These are phyloP conservation scores for Leccinellum albellum DNA, from an alignment of 768 basidiomycete genomes.

Conservation along the genomic window DNA sequence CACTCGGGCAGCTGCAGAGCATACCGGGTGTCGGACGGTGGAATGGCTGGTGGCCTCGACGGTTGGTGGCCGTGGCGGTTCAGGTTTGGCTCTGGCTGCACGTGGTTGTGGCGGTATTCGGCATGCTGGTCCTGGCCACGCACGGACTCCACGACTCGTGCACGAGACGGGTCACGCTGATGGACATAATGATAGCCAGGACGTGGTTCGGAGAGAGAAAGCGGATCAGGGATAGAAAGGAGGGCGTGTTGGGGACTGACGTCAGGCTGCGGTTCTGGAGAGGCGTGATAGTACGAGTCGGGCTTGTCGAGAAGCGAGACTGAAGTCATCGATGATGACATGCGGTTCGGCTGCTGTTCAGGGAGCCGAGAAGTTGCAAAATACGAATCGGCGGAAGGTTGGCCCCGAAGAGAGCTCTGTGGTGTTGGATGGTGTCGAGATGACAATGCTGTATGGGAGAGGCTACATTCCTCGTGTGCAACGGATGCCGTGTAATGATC, in stretches of 20 bases:
- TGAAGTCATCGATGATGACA: constrained; percentile 29
- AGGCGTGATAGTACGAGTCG: constrained; percentile 25
- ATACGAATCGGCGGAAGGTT: constrained; percentile 21
- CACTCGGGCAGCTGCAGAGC: constrained; percentile 16
- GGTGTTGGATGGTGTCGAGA: constrained; percentile 19
- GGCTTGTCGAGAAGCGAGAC: constrained; percentile 23
- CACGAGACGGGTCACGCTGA: constrained; percentile 23
- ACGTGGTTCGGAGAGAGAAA: constrained; percentile 26
- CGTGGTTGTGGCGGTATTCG: constrained; percentile 27
- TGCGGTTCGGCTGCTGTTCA: constrained; percentile 22
- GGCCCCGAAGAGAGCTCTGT: constrained; percentile 16
- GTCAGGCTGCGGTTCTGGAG: constrained; percentile 29
- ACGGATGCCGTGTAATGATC: constrained; percentile 32
- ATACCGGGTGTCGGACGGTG: constrained; percentile 19
- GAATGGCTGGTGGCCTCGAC: constrained; percentile 19
- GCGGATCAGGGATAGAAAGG: constrained; percentile 28
- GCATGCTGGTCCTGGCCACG: constrained; percentile 24
- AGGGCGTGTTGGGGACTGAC: constrained; percentile 25
- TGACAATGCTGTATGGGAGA: constrained; percentile 25
- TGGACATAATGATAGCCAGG: constrained; percentile 29
- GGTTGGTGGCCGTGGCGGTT: constrained; percentile 7
- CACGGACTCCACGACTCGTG: constrained; percentile 25
- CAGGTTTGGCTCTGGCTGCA: constrained; percentile 15
- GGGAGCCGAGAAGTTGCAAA: constrained; percentile 23
- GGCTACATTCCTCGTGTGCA: constrained; percentile 29